Percentiles rank a stretch among this genome's conserved stretches.
These are phyloP conservation scores for Sporothrix inflata DNA, from an alignment of 2,329 filamentous ascomycete genomes.

Conservation along the genomic window DNA sequence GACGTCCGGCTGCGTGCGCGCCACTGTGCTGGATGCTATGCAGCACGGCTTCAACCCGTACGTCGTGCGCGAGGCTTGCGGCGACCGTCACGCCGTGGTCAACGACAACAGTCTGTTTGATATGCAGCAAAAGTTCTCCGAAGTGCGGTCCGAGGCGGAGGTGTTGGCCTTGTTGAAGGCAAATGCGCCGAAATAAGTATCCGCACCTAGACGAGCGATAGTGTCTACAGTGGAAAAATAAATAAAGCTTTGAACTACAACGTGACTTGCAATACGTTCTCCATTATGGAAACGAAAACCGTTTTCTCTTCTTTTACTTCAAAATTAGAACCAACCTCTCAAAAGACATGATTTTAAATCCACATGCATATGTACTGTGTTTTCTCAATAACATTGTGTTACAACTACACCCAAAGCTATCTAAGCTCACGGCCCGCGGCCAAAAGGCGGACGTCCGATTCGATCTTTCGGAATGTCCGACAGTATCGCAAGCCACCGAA, in stretches of 20 bases:
- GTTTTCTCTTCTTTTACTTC: too few relatives aligned
- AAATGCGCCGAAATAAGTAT: too few relatives aligned
- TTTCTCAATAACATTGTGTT: too few relatives aligned
- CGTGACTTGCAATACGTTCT: too few relatives aligned
- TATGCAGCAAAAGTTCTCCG: constrained; percentile 22
- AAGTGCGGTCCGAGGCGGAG: constrained; percentile 16
- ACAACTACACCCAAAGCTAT: too few relatives aligned
- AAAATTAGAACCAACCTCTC: too few relatives aligned
- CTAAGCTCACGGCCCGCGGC: neutral
- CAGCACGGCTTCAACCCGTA: constrained; percentile 22
- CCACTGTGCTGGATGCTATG: constrained; percentile 7
- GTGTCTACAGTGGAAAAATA: too few relatives aligned
- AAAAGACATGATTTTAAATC: too few relatives aligned
- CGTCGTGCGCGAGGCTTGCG: constrained; percentile 16
- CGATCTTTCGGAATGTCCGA: neutral
- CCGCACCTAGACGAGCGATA: too few relatives aligned
- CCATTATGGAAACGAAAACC: too few relatives aligned
- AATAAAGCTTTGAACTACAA: too few relatives aligned
- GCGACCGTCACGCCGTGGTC: neutral
- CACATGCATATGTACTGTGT: too few relatives aligned
- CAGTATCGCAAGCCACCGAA: neutral
- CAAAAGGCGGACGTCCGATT: neutral
- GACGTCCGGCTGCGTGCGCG: constrained; percentile 11
- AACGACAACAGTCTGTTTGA: constrained; percentile 23
- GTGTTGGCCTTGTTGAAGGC: neutral